Evolutionary conservation across 2,329 filamentous ascomycete genomes (phyloP).

Genomic region (Apiospora marii): DNA sequence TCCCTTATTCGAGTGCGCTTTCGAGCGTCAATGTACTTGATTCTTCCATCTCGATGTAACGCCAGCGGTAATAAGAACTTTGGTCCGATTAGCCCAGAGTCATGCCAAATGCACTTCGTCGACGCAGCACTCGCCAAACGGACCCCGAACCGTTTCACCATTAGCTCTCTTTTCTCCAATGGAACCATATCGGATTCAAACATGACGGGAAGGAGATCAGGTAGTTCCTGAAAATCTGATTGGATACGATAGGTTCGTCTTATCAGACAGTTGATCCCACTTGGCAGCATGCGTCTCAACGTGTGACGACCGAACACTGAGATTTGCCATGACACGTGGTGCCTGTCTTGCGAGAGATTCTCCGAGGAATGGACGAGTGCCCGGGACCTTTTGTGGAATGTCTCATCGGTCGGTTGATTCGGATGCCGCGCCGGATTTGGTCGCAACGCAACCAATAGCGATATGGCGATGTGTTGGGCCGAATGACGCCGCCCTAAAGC

Average conservation of each 20-base stretch:
- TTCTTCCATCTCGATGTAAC: too few species aligned
- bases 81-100: too few species aligned
- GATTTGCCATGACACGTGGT: neutral
- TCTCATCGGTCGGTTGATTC: constrained; percentile 19
- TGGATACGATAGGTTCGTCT: neutral
- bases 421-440: constrained; percentile 14
- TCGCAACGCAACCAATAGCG: neutral
- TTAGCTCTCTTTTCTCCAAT: neutral
- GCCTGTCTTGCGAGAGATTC: constrained; percentile 1
- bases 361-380: neutral
- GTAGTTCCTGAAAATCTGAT: neutral
- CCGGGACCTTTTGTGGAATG: neutral
- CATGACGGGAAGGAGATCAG: neutral
- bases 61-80: too few species aligned
- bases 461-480: constrained; percentile 11
- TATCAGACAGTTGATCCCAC: neutral
- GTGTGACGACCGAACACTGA: neutral
- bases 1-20: too few species aligned
- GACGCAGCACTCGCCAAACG: neutral
- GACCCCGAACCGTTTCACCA: neutral
- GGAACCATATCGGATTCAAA: neutral
- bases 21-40: too few species aligned
- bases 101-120: neutral
- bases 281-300: neutral
- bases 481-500: neutral